Conservation (phyloP, 768 basidiomycete genomes). For the Xanthoconium purpureum region DNA sequence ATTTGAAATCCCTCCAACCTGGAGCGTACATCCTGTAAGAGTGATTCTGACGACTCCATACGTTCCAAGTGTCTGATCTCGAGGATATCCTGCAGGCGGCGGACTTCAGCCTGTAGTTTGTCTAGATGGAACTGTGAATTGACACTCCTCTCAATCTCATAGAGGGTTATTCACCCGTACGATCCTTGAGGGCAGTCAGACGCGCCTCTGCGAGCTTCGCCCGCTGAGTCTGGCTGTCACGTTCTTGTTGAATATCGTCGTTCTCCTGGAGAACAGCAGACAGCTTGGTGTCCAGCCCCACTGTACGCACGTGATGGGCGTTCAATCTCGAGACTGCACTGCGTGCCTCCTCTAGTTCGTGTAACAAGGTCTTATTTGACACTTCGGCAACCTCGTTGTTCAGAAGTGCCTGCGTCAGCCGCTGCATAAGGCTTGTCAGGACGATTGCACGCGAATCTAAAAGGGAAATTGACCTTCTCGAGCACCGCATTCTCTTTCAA, state of each 20-base stretch:
- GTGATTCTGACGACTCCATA: constrained; percentile 62
- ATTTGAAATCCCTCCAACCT: constrained; percentile 60
- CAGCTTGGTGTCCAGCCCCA: constrained; percentile 68
- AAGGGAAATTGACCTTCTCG: constrained; percentile 37
- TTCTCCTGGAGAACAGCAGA: constrained; percentile 65
- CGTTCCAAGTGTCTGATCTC: constrained; percentile 60
- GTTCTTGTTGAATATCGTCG: constrained; percentile 83
- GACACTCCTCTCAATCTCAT: background rate
- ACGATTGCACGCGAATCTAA: background rate
- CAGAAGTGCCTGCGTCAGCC: constrained; percentile 72
- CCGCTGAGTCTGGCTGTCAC: constrained; percentile 65
- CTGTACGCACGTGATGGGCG: constrained; percentile 64
- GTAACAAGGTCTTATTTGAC: constrained; percentile 68
- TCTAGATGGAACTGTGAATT: constrained; percentile 38
- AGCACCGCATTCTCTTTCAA: constrained; percentile 58
- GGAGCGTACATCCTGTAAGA: constrained; percentile 62
- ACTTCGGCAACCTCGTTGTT: constrained; percentile 81
- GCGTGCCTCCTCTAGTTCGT: constrained; percentile 74
- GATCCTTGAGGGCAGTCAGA: constrained; percentile 61
- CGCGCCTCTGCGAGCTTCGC: constrained; percentile 68
- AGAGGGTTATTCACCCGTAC: constrained; percentile 46
- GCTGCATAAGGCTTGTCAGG: constrained; percentile 39
- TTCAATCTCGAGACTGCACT: constrained; percentile 63
- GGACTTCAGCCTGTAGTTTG: constrained; percentile 67
- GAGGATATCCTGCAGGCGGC: constrained; percentile 58